A percentile compares a stretch with the other conserved stretches of the same genome.
phyloP scores from a whole-genome alignment of 225 moss, liverwort and hornwort species.

The Neckera pumila region DNA sequence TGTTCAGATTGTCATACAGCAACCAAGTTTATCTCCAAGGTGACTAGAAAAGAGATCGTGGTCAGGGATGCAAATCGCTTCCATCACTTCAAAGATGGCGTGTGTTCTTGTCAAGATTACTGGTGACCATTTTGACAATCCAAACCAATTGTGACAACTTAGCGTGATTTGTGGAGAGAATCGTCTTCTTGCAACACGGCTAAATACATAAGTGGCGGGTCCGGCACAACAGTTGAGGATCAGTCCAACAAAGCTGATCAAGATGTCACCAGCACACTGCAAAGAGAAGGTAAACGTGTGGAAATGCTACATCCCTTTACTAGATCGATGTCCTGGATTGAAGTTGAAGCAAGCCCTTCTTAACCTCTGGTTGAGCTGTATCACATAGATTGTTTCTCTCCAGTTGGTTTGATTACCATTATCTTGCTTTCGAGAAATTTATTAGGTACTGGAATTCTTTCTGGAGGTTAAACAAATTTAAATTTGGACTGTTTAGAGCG shows the following conservation, averaged over 20 bases:
- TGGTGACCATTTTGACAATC: not conserved
- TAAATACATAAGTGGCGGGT: not conserved
- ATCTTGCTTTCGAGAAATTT: not conserved
- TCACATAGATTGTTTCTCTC: no score
- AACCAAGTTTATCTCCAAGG: not conserved
- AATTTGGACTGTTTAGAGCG: not conserved
- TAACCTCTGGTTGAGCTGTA: not conserved
- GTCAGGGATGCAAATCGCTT: not conserved
- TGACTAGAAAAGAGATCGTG: not conserved
- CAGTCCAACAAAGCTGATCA: not conserved
- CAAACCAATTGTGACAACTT: not conserved
- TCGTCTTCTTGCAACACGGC: not conserved
- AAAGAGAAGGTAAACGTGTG: not conserved
- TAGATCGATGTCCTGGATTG: not conserved
- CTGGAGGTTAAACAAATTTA: not conserved
- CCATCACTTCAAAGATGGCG: not conserved
- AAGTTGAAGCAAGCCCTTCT: not conserved
- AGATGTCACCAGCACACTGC: not conserved
- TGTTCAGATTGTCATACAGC: not conserved
- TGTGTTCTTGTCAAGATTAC: not conserved
- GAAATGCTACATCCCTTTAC: not conserved
- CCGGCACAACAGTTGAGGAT: not conserved
- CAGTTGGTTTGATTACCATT: no score
- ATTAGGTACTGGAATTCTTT: not conserved
- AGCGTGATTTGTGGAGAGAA: not conserved